These are phyloP conservation scores for Quercus wislizeni DNA, from an alignment of 306 rosid species.

Conservation along the genomic window DNA sequence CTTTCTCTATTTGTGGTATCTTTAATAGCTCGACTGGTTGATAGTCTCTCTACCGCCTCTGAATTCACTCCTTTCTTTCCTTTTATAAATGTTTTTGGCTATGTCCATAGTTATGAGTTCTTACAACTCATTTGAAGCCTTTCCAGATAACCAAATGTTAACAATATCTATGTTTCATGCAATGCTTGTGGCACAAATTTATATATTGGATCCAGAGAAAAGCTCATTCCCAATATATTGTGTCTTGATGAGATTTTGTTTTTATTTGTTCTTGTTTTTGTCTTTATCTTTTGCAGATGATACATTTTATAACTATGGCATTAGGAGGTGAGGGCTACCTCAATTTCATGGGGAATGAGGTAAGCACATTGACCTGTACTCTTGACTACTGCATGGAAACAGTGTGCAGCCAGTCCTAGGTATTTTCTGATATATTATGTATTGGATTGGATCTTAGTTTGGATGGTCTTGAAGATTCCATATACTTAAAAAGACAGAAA, in stretches of 20 bases:
- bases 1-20: neutral
- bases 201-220: conserved; percentile 12
- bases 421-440: neutral
- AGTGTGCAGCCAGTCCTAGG: neutral
- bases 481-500: neutral
- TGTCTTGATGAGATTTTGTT: neutral
- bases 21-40: neutral
- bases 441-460: neutral
- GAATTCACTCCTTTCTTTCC: neutral
- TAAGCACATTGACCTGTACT: conserved; percentile 35
- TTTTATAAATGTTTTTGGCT: neutral
- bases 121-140: neutral
- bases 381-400: conserved; percentile 15
- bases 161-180: neutral
- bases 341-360: conserved; percentile 99
- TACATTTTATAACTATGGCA: conserved; percentile 93
- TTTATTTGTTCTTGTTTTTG: conserved; percentile 22
- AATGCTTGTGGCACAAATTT: neutral
- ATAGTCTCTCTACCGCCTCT: neutral
- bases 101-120: neutral
- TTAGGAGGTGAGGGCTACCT: conserved; percentile 98
- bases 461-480: neutral
- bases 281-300: conserved; percentile 61
- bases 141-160: neutral
- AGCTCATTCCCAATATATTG: neutral